These are phyloP conservation scores for Acidiella bohemica DNA, from an alignment of 495 filamentous ascomycete species.

Conservation along the genomic window DNA sequence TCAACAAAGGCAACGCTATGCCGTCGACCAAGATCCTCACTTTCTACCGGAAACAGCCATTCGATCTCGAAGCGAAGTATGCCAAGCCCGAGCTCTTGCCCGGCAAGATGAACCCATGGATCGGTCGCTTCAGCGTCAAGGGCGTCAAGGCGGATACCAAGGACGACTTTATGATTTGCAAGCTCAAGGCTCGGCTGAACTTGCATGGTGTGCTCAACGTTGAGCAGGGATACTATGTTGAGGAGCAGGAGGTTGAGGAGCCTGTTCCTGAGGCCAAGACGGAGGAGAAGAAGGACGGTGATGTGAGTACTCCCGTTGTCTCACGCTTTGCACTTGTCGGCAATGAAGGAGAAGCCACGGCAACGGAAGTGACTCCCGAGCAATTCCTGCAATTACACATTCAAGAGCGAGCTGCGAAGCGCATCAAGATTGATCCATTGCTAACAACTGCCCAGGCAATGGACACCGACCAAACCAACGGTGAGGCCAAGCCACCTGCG, in stretches of 20 bases:
- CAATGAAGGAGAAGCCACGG: not conserved
- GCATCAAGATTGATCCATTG: conserved; percentile 15
- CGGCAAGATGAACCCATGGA: conserved; percentile 85
- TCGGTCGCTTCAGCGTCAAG: conserved; percentile 67
- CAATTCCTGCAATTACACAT: not conserved
- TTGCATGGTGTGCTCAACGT: conserved; percentile 94
- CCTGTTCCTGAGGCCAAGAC: conserved; percentile 52
- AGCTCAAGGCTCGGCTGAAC: conserved; percentile 96
- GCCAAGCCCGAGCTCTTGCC: conserved; percentile 77
- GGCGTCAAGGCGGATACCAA: conserved; percentile 45
- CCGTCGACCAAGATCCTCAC: conserved; percentile 99
- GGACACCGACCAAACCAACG: conserved; percentile 62
- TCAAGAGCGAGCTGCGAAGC: conserved; percentile 17
- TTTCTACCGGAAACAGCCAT: conserved; percentile 96
- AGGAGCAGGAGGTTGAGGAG: conserved; percentile 96
- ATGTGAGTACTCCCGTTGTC: conserved; percentile 32
- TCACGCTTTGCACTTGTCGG: not conserved
- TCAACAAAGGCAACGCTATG: conserved; percentile 94
- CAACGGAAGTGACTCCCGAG: not conserved
- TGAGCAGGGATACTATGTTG: conserved; percentile 93
- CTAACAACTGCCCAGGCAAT: conserved; percentile 51
- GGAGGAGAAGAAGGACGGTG: conserved; percentile 44
- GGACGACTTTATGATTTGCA: conserved; percentile 71
- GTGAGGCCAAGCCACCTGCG: conserved; percentile 48
- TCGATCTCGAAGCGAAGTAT: conserved; percentile 92